Percentiles rank a stretch among this genome's conserved stretches.
Evolutionary conservation across 176 grass and related monocot genomes (phyloP).

Genomic region (Otatea glauca): DNA sequence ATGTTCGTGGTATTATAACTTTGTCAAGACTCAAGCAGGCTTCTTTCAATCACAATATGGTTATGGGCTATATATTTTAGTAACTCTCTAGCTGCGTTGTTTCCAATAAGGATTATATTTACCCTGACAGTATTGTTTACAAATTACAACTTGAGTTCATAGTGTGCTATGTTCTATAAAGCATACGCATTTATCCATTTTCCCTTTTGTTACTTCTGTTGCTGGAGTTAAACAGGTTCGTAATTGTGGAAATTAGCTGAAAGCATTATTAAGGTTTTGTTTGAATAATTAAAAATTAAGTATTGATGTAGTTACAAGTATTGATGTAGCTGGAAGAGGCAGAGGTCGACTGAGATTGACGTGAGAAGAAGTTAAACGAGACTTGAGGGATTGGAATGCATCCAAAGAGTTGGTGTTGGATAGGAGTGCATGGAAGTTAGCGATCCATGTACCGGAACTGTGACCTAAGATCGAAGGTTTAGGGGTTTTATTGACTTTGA

Average conservation of each 20-base stretch:
- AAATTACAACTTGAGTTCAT: not conserved
- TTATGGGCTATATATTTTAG: not conserved
- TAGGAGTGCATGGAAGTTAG: no score
- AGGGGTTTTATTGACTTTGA: no score
- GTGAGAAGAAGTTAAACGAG: no score
- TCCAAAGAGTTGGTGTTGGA: no score
- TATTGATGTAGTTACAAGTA: not conserved
- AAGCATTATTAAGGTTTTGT: not conserved
- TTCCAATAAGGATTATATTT: not conserved
- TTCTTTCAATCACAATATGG: not conserved
- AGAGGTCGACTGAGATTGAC: no score
- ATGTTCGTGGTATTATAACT: not conserved
- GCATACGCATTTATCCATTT: not conserved
- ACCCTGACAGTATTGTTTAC: not conserved
- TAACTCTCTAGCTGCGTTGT: not conserved
- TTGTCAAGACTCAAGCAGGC: not conserved
- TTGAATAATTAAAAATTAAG: slow-evolving; percentile 8
- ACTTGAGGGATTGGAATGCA: no score
- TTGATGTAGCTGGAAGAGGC: no score
- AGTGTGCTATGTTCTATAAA: not conserved
- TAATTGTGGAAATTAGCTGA: not conserved
- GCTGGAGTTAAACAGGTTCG: not conserved
- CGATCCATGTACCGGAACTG: no score
- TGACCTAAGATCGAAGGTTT: no score
- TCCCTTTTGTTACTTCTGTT: not conserved